Conservation (phyloP, 1,284 basidiomycete species). For the Ceratobasidium theobromae region DNA sequence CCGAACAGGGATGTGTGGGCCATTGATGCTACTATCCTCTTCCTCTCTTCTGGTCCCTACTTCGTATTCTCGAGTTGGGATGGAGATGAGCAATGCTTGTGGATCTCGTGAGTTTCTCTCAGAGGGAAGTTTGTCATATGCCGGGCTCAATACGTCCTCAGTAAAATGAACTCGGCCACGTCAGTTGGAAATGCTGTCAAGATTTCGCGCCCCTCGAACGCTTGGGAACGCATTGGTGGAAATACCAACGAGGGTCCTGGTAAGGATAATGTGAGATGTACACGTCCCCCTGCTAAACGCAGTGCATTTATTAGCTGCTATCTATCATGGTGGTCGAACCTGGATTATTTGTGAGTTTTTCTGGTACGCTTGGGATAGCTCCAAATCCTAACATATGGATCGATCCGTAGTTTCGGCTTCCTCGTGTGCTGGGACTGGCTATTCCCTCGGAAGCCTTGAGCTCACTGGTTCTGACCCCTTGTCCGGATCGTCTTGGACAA, state of each 20-base stretch:
- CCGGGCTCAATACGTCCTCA: slow-evolving; percentile 29
- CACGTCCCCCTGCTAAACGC: background rate
- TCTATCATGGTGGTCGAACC: slow-evolving; percentile 26
- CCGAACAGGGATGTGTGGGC: slow-evolving; percentile 46
- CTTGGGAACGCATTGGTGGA: slow-evolving; percentile 30
- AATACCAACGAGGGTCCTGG: slow-evolving; percentile 31
- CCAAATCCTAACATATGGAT: background rate
- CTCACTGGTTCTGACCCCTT: slow-evolving; percentile 45
- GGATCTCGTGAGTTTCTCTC: slow-evolving; percentile 41
- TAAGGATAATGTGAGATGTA: slow-evolving; percentile 5
- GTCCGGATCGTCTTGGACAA: slow-evolving; percentile 42
- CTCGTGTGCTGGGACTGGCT: slow-evolving; percentile 27
- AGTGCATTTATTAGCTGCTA: background rate
- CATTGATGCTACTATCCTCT: slow-evolving; percentile 45
- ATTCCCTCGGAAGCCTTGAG: slow-evolving; percentile 40
- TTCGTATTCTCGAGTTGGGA: slow-evolving; percentile 47
- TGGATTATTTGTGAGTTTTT: slow-evolving; percentile 31
- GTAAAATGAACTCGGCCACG: slow-evolving; percentile 45
- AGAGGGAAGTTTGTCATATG: too few species aligned
- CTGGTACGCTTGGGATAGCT: background rate
- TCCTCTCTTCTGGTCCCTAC: slow-evolving; percentile 41
- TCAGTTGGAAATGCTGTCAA: slow-evolving; percentile 45
- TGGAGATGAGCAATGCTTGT: slow-evolving; percentile 45
- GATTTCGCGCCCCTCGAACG: slow-evolving; percentile 44
- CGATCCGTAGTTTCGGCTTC: slow-evolving; percentile 33